phyloP scores from a whole-genome alignment of 257 asterid species.

The Plantago elongata region DNA sequence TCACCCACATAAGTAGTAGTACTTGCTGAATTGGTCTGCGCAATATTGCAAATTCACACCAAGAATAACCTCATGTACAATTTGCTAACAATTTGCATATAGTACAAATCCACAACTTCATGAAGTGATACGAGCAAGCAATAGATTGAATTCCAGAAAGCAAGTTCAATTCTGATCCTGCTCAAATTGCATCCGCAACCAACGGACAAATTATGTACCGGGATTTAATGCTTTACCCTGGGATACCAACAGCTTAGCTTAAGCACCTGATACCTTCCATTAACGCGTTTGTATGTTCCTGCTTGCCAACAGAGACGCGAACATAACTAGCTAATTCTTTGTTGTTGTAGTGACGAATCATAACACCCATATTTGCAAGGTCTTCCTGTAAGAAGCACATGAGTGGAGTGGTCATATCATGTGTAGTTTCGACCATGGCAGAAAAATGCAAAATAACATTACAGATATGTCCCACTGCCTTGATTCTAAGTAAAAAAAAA shows the following conservation, averaged over 20 bases:
- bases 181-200: too few relatives aligned
- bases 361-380: slow-evolving; percentile 75
- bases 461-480: too few relatives aligned
- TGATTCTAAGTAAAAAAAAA: too few relatives aligned
- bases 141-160: too few relatives aligned
- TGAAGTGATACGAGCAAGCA: too few relatives aligned
- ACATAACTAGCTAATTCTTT: slow-evolving; percentile 81
- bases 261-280: slow-evolving; percentile 57
- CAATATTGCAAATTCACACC: too few relatives aligned
- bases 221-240: slow-evolving; percentile 1
- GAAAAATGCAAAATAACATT: neutral
- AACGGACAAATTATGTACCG: neutral
- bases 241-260: slow-evolving; percentile 15
- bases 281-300: slow-evolving; percentile 79
- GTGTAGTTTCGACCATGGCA: neutral
- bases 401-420: neutral
- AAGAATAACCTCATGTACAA: too few relatives aligned
- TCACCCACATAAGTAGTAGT: too few relatives aligned
- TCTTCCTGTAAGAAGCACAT: slow-evolving; percentile 57
- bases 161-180: too few relatives aligned
- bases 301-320: slow-evolving; percentile 93
- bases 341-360: slow-evolving; percentile 93
- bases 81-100: too few relatives aligned
- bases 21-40: too few relatives aligned
- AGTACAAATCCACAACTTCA: too few relatives aligned